Percentiles rank a stretch among this genome's conserved stretches.
Evolutionary conservation across 2,329 filamentous ascomycete genomes (phyloP).

Genomic region (Tolypocladium amazonense): DNA sequence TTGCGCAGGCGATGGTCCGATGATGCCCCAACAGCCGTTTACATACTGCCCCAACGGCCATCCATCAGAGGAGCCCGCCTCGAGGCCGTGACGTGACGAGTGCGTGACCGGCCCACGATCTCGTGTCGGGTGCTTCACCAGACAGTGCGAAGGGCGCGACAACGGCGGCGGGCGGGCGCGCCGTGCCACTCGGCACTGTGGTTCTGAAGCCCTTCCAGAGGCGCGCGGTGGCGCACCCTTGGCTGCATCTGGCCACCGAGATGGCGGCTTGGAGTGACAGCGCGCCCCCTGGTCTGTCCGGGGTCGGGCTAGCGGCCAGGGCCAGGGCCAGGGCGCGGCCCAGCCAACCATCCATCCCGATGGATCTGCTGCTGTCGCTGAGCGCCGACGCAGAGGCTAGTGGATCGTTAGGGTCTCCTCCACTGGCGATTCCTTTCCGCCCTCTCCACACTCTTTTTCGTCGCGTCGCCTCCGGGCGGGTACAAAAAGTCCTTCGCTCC

Average conservation of each 20-base stretch:
- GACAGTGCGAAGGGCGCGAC: neutral
- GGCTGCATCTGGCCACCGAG: neutral
- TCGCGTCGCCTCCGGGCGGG: constrained; percentile 1
- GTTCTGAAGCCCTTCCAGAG: neutral
- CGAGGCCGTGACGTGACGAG: too few species aligned
- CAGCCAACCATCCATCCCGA: neutral
- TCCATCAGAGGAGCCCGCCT: too few species aligned
- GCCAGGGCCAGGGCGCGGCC: neutral
- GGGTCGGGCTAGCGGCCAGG: neutral
- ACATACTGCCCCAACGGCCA: too few species aligned
- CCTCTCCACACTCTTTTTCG: neutral
- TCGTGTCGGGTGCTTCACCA: neutral
- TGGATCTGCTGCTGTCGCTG: neutral
- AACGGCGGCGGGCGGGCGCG: neutral
- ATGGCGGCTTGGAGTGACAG: neutral
- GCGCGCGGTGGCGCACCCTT: neutral
- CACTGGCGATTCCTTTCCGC: neutral
- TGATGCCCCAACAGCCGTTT: too few species aligned
- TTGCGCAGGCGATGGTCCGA: neutral
- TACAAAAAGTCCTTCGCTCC: constrained; percentile 4
- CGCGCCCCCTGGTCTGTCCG: neutral
- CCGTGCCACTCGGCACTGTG: neutral
- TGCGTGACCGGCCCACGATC: neutral
- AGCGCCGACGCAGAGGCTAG: neutral
- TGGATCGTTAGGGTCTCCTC: neutral